Conservation (phyloP, 2,329 filamentous ascomycete genomes). For the Chalaropsis ovoidea region DNA sequence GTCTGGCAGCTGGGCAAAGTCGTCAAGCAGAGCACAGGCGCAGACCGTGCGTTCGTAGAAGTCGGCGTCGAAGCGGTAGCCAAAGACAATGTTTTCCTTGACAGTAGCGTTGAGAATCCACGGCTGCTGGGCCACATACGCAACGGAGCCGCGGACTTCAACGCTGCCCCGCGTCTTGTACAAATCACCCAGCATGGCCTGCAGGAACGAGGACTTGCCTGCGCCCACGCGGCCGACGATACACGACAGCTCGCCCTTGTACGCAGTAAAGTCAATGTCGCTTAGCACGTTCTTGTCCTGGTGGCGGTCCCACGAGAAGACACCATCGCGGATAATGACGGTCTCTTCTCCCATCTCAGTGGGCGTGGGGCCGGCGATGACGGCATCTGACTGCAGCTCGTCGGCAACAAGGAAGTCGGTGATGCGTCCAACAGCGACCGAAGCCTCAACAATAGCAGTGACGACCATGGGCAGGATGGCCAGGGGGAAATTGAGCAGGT, state of each 20-base stretch:
- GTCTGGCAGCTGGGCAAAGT: constrained; percentile 85
- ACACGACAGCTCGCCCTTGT: constrained; percentile 88
- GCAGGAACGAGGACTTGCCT: constrained; percentile 87
- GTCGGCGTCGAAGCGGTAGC: constrained; percentile 80
- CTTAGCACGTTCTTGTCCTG: constrained; percentile 60
- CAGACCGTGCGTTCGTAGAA: constrained; percentile 92
- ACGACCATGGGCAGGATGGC: constrained; percentile 96
- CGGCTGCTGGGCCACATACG: constrained; percentile 83
- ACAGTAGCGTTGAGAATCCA: constrained; percentile 99
- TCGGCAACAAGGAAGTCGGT: constrained; percentile 78
- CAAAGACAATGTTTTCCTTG: constrained; percentile 93
- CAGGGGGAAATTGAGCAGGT: constrained; percentile 87
- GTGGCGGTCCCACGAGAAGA: constrained; percentile 90
- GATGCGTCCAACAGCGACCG: constrained; percentile 79
- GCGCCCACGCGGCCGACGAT: constrained; percentile 88
- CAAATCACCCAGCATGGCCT: constrained; percentile 78
- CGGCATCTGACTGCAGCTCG: constrained; percentile 78
- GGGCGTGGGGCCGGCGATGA: constrained; percentile 57
- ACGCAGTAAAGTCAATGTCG: constrained; percentile 77
- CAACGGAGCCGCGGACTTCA: constrained; percentile 67
- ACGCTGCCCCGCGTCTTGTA: constrained; percentile 84
- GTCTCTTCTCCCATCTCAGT: constrained; percentile 75
- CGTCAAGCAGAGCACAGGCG: constrained; percentile 81
- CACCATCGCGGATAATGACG: constrained; percentile 70
- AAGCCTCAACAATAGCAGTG: constrained; percentile 87